Conservation (phyloP, 441 rosid species). For the Codiaeum variegatum region DNA sequence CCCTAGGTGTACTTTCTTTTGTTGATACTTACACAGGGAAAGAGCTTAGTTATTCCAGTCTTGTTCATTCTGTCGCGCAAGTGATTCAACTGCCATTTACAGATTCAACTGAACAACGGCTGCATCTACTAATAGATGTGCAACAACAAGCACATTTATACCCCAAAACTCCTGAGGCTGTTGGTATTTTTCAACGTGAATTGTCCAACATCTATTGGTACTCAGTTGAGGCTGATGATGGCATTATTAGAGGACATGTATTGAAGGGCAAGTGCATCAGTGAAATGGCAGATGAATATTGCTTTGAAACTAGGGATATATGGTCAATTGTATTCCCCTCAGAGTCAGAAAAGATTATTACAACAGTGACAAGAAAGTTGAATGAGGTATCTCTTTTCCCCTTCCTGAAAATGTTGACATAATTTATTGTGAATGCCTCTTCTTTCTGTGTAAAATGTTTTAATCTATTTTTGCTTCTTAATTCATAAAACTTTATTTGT, state of each 20-base stretch:
- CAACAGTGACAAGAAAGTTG: constrained; percentile 59
- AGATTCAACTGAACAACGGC: constrained; percentile 82
- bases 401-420: background rate
- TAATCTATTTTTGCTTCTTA: background rate
- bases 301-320: constrained; percentile 67
- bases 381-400: constrained; percentile 64
- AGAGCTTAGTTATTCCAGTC: constrained; percentile 54
- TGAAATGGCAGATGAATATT: constrained; percentile 60
- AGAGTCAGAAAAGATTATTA: constrained; percentile 86
- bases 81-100: constrained; percentile 82
- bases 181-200: constrained; percentile 56
- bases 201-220: constrained; percentile 87
- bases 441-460: background rate
- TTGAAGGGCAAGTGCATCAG: constrained; percentile 56
- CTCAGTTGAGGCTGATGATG: constrained; percentile 62
- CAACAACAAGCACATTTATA: constrained; percentile 69
- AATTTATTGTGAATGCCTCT: background rate
- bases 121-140: constrained; percentile 80
- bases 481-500: background rate
- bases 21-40: constrained; percentile 88
- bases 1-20: constrained; percentile 70
- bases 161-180: constrained; percentile 78
- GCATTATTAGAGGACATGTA: constrained; percentile 75
- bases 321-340: constrained; percentile 92
- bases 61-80: constrained; percentile 70